Conservation (phyloP, 192 early-diverging fungal genomes). For the Coemansia sp. region DNA sequence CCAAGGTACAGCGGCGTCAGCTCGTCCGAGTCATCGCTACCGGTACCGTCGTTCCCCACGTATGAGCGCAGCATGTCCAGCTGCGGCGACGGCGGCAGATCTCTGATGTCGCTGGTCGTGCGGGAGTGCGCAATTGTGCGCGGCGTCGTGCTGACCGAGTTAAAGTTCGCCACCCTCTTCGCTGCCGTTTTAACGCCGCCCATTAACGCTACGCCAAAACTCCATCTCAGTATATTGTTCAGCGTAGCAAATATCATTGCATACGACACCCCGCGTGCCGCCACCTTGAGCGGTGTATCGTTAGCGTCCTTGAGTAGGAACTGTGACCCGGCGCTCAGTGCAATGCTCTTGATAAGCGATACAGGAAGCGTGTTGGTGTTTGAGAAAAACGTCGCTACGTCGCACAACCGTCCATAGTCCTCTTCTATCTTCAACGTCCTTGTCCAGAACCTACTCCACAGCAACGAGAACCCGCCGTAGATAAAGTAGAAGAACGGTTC, state of each 20-base stretch:
- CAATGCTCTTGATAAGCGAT: slow-evolving; percentile 65
- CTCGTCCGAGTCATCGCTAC: slow-evolving; percentile 14
- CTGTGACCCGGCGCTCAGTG: slow-evolving; percentile 46
- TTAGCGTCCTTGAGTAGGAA: slow-evolving; percentile 49
- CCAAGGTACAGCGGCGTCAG: slow-evolving; percentile 42
- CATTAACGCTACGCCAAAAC: slow-evolving; percentile 69
- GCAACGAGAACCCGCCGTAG: slow-evolving; percentile 48
- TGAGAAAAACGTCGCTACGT: slow-evolving; percentile 66
- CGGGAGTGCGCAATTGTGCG: slow-evolving; percentile 21
- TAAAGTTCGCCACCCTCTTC: slow-evolving; percentile 28
- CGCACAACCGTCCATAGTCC: slow-evolving; percentile 63
- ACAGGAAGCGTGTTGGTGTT: slow-evolving; percentile 77
- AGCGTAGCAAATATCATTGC: slow-evolving; percentile 79
- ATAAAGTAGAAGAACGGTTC: slow-evolving; percentile 61
- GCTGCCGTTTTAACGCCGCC: slow-evolving; percentile 34
- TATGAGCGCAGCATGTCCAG: slow-evolving; percentile 1
- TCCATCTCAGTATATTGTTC: slow-evolving; percentile 77
- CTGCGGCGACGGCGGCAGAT: slow-evolving; percentile 5
- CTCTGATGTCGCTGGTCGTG: background rate
- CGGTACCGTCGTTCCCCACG: background rate
- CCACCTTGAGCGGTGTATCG: slow-evolving; percentile 53
- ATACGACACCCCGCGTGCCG: slow-evolving; percentile 70
- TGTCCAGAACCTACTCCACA: slow-evolving; percentile 46
- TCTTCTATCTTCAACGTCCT: slow-evolving; percentile 43
- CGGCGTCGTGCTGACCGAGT: slow-evolving; percentile 40